Percentiles rank a stretch among this genome's conserved stretches.
Conservation (phyloP, 2,329 filamentous ascomycete species). For the Bipolaris cookei region DNA sequence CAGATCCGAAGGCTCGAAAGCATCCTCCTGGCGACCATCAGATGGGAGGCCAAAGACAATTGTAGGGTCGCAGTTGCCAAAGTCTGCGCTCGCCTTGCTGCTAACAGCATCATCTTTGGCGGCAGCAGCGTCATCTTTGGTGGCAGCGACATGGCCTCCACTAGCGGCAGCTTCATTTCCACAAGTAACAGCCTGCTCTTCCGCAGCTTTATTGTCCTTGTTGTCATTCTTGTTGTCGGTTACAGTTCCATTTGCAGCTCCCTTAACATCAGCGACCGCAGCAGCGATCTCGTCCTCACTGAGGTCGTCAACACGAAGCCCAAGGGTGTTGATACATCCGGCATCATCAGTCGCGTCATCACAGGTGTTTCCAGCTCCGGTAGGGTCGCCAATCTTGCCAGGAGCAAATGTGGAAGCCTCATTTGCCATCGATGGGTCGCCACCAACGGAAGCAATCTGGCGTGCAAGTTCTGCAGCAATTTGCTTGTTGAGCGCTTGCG, state of each 20-base stretch:
- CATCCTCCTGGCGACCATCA: constrained; percentile 55
- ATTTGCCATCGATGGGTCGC: constrained; percentile 66
- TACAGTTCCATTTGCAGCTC: neutral
- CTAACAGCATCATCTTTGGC: neutral
- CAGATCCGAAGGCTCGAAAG: constrained; percentile 54
- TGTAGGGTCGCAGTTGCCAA: constrained; percentile 58
- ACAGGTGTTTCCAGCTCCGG: constrained; percentile 61
- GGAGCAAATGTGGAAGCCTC: constrained; percentile 68
- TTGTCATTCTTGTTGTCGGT: neutral
- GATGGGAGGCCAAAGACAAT: constrained; percentile 58
- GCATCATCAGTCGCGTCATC: constrained; percentile 55
- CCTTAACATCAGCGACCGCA: constrained; percentile 50
- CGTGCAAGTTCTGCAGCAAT: constrained; percentile 65
- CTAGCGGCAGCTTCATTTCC: neutral
- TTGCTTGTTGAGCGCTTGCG: constrained; percentile 65
- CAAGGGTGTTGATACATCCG: constrained; percentile 63
- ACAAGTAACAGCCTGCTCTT: constrained; percentile 4
- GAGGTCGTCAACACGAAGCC: constrained; percentile 62
- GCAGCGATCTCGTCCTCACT: constrained; percentile 59
- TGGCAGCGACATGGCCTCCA: neutral
- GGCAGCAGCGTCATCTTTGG: neutral
- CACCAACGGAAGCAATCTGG: constrained; percentile 67
- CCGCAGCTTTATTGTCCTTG: neutral
- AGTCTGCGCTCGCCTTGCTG: constrained; percentile 21
- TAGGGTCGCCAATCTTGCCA: constrained; percentile 61